These are phyloP conservation scores for Colletotrichum viniferum DNA, from an alignment of 2,329 filamentous ascomycete species.

Conservation along the genomic window DNA sequence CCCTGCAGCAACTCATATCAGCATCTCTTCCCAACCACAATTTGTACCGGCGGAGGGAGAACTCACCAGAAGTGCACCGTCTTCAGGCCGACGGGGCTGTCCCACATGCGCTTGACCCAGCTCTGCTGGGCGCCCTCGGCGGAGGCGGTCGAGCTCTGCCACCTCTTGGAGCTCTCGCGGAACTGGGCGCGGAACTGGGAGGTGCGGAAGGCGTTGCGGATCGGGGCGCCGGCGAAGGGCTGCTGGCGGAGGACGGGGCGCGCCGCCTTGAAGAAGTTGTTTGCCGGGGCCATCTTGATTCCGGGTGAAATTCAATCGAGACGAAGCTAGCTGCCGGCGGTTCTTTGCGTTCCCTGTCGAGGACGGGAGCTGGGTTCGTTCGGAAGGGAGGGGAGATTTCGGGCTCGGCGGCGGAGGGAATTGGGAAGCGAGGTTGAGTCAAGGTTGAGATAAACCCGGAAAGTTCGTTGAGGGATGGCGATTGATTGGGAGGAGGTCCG, in stretches of 20 bases:
- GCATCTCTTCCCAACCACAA: not conserved
- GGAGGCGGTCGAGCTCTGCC: conserved; percentile 69
- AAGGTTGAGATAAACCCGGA: conserved; percentile 8
- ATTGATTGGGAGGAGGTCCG: conserved; percentile 8
- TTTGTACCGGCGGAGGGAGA: too few relatives aligned
- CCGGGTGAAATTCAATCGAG: not conserved
- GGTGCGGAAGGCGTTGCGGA: conserved; percentile 58
- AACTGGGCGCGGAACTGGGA: conserved; percentile 46
- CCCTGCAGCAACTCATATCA: conserved; percentile 55
- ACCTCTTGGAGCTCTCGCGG: conserved; percentile 58
- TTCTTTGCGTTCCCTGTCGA: not conserved
- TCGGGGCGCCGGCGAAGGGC: conserved; percentile 55
- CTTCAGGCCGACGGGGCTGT: conserved; percentile 81
- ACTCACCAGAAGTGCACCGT: conserved; percentile 97
- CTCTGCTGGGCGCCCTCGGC: conserved; percentile 48
- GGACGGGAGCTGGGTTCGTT: not conserved
- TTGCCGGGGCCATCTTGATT: conserved; percentile 47
- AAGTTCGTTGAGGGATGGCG: conserved; percentile 12
- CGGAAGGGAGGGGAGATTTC: not conserved
- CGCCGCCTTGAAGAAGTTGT: conserved; percentile 56
- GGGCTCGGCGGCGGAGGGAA: not conserved
- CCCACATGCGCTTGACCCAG: conserved; percentile 81
- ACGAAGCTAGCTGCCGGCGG: not conserved
- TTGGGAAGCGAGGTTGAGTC: conserved; percentile 6
- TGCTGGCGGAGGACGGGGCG: conserved; percentile 61